Evolutionary conservation across 495 filamentous ascomycete genomes (phyloP).

Genomic region (Tuber calosporum): DNA sequence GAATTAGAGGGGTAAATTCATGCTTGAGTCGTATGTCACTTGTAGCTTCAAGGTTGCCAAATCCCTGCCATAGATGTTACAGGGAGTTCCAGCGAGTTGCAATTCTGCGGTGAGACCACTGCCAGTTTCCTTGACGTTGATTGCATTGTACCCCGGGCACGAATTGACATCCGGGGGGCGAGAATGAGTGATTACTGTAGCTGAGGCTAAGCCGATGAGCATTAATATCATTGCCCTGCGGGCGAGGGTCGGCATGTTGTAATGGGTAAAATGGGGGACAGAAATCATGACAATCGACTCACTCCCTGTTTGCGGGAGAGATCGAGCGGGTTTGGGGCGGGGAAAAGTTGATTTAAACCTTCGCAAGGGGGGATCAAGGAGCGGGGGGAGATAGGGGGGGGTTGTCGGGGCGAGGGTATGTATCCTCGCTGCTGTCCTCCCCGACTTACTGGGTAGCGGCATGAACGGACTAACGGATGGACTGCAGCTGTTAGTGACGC

Average conservation of each 20-base stretch:
- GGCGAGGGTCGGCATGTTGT: slow-evolving; percentile 11
- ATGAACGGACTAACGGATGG: not conserved
- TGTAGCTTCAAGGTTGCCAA: slow-evolving; percentile 57
- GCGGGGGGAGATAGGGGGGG: not conserved
- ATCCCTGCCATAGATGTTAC: slow-evolving; percentile 66
- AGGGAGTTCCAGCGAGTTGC: slow-evolving; percentile 58
- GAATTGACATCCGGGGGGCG: slow-evolving; percentile 28
- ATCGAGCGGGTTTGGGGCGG: not conserved
- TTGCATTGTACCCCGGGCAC: slow-evolving; percentile 69
- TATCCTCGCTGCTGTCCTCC: not conserved
- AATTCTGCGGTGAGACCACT: slow-evolving; percentile 58
- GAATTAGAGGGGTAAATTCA: slow-evolving; percentile 33
- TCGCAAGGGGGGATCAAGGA: not conserved
- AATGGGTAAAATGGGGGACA: not conserved
- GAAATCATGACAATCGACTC: not conserved
- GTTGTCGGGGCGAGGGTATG: not conserved
- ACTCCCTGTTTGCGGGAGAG: not conserved
- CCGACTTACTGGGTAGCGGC: not conserved
- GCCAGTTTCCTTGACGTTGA: slow-evolving; percentile 52
- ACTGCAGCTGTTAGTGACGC: not conserved
- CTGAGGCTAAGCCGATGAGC: slow-evolving; percentile 18
- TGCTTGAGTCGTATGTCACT: slow-evolving; percentile 70
- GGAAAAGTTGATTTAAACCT: not conserved
- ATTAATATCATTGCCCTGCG: slow-evolving; percentile 25
- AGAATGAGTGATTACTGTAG: slow-evolving; percentile 6